phyloP scores from a whole-genome alignment of 2,329 filamentous ascomycete genomes.

The Microsporum ferrugineum region DNA sequence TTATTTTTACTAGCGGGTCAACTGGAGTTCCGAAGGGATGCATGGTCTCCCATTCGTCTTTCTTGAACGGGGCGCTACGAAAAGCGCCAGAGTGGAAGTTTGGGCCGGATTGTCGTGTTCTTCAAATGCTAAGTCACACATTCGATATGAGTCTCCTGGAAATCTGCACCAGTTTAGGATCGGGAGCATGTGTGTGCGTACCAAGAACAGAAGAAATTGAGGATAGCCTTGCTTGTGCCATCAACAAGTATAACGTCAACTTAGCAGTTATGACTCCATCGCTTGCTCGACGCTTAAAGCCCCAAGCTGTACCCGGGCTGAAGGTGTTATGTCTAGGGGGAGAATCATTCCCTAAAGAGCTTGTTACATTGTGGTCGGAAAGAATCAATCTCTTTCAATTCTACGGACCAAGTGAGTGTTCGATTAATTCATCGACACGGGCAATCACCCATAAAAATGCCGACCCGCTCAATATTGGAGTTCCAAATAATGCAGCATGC shows the following conservation, averaged over 20 bases:
- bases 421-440: conserved; percentile 12
- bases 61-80: conserved; percentile 39
- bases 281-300: conserved; percentile 22
- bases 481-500: conserved; percentile 7
- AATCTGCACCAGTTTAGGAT: conserved; percentile 24
- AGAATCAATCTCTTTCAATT: conserved; percentile 10
- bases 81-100: conserved; percentile 37
- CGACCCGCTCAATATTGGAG: conserved; percentile 7
- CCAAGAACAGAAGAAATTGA: conserved; percentile 33
- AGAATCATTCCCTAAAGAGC: conserved; percentile 25
- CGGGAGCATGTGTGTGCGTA: conserved; percentile 38
- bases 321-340: conserved; percentile 30
- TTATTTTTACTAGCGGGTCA: conserved; percentile 44
- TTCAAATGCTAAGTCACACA: conserved; percentile 35
- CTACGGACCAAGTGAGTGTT: conserved; percentile 19
- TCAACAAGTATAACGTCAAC: conserved; percentile 32
- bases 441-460: conserved; percentile 4
- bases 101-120: conserved; percentile 30
- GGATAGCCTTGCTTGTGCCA: conserved; percentile 27
- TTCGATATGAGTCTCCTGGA: conserved; percentile 35
- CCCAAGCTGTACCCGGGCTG: conserved; percentile 22
- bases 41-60: conserved; percentile 45
- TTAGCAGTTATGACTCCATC: conserved; percentile 42
- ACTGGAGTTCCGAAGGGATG: conserved; percentile 44
- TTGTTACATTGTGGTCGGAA: conserved; percentile 22